Base-by-base conservation (phyloP, 2,329 filamentous ascomycete species). In the Teratosphaeria gauchensis region DNA sequence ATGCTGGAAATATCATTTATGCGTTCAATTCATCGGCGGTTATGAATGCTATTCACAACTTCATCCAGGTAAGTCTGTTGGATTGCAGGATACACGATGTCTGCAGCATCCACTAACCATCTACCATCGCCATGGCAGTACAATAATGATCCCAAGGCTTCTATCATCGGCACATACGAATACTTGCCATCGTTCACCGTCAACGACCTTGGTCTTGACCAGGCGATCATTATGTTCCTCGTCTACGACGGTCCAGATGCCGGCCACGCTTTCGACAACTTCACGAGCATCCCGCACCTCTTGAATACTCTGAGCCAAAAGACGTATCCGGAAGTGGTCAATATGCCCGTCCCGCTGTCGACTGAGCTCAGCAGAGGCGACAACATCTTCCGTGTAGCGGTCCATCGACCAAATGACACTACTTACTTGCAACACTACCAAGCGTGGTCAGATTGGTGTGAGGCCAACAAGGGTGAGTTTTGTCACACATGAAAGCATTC, bases 351-450 rank as follows among this genome's bases (percentile, higher is more conserved):
- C 16, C 69, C 71, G 2, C 58, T 67, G 14, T 56, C 66, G 3
- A 66, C 66, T 7, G 64, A 71, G 58, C 56, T 70, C 30, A 68
- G 65, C 21, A 65, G 68, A 24, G 71, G 69, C 6, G 59, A 67
- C 63, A 73, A 73, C 57, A 66, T 69, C 55, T 73, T 73, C 64
- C 70, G 71, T 8, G 68, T 72, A 12, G 68, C 68, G 5, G 71
- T 68, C 2, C 70, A 73, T 58, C 67, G 64, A 1, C 21, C 57
- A 19, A 62, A 65, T 11, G 65, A 70, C 30, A 56, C 64, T 42
- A 61, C 62, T 8, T 66, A 67, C 54, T 56, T 57, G 7, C 58
- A 54, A 7, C 65, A 66, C 2, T 60, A 72, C 19, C 58, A 66
- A 5, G 61, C 59, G 6, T 74, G 70, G 69, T 59, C 62, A 2